phyloP scores from a whole-genome alignment of 2,329 filamentous ascomycete species.

The Lachnellula cervina region DNA sequence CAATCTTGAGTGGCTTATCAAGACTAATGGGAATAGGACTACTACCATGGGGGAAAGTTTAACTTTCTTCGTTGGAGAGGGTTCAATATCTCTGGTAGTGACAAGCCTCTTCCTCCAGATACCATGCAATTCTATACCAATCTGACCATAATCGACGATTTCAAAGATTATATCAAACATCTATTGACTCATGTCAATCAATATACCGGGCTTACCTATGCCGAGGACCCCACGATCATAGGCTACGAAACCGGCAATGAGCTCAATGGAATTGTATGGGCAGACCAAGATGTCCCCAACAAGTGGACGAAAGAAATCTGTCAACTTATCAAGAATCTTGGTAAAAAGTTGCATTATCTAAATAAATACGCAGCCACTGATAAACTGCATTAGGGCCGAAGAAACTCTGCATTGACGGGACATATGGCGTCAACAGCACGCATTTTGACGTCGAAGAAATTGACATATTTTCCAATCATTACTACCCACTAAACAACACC shows the following conservation, averaged over 20 bases:
- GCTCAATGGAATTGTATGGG: conserved; percentile 39
- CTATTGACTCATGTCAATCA: conserved; percentile 43
- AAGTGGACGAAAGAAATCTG: conserved; percentile 41
- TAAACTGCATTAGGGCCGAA: conserved; percentile 32
- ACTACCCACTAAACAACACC: conserved; percentile 39
- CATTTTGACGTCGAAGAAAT: conserved; percentile 40
- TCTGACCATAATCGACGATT: conserved; percentile 36
- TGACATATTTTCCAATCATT: conserved; percentile 45
- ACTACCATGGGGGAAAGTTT: conserved; percentile 48
- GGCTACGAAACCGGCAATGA: conserved; percentile 47
- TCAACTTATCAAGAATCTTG: conserved; percentile 35
- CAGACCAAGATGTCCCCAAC: conserved; percentile 40
- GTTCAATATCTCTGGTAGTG: conserved; percentile 36
- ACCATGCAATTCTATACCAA: conserved; percentile 46
- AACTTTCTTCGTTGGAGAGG: conserved; percentile 44
- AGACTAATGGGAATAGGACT: conserved; percentile 33
- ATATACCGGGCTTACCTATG: conserved; percentile 42
- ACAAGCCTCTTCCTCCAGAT: conserved; percentile 33
- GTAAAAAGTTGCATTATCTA: not conserved
- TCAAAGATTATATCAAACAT: conserved; percentile 42
- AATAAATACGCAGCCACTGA: too few relatives aligned
- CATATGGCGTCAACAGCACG: conserved; percentile 42
- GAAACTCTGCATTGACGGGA: conserved; percentile 45
- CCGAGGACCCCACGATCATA: conserved; percentile 46
- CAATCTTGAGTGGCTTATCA: not conserved